A percentile compares a stretch with the other conserved stretches of the same genome.
These are phyloP conservation scores for Heracleum sosnowskyi DNA, from an alignment of 129 eudicot genomes.

Conservation along the genomic window DNA sequence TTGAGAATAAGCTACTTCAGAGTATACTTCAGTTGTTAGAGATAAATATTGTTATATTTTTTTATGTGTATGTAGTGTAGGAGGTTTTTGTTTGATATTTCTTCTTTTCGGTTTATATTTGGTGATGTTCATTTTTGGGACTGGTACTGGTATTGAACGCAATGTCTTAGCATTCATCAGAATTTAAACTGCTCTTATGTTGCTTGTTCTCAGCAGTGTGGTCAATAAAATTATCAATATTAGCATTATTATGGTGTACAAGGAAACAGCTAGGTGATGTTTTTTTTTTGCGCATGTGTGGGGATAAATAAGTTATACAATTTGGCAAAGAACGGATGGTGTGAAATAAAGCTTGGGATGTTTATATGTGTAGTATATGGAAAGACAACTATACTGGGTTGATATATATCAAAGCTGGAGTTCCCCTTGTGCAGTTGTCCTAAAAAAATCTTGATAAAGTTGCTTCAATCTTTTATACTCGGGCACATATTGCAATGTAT, in stretches of 20 bases:
- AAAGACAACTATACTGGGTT: background rate
- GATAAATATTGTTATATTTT: background rate
- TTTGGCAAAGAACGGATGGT: background rate
- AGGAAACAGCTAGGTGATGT: background rate
- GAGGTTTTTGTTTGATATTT: background rate
- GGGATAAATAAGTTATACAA: background rate
- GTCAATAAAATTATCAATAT: background rate
- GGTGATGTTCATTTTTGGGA: background rate
- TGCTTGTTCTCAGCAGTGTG: background rate
- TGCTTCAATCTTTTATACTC: background rate
- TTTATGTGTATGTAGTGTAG: background rate
- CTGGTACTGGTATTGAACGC: background rate
- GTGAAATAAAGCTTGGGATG: background rate
- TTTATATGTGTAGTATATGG: background rate
- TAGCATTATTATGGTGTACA: background rate
- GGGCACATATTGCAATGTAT: background rate
- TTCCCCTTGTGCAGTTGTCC: background rate
- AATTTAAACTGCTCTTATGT: too few species aligned
- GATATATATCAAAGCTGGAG: background rate
- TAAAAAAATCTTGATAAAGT: background rate
- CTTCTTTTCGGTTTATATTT: background rate
- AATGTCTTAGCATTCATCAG: background rate
- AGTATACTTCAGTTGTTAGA: background rate
- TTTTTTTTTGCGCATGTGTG: background rate
- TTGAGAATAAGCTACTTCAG: too few species aligned